Base-by-base conservation (phyloP, 371 early-diverging fungal genomes). In the Saksenaea oblongispora region DNA sequence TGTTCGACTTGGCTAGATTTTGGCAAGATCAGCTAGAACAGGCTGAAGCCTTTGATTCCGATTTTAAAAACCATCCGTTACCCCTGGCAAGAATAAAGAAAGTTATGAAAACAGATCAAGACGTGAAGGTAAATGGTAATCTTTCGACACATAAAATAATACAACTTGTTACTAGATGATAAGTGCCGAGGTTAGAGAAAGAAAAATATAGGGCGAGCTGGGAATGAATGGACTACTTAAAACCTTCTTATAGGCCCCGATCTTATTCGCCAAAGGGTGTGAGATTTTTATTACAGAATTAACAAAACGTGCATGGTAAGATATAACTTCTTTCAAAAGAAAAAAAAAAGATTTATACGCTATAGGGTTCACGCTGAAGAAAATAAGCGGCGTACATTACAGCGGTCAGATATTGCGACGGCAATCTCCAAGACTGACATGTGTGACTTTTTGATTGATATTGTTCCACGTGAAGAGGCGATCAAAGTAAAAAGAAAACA, bases 81-180 rank as follows among this genome's bases (percentile, higher is more conserved):
- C 99, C 99, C 10, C 78, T 99, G 53, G 99, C 99, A n/a, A 81
- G 99, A 37, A 98, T 99, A 66, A 99, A 99, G 74, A 96, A 99
- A 73, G 96, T 99, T 42, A 99, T 99, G 99, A 99, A 99, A 79
- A 91, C 95, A 2, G 99, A 99, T 75, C 96, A 97, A 58, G 98
- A 98, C 65, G 80, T 77, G 63, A 62, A 80, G 64, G 71, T 70
- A 69, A 68, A n/a, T 14, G 18, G 10, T 18, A 17, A 31, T n/a
- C 17, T 18, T n/a, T 18, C 18, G 7, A 24, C 17, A 14, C 39
- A n/a, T 10, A 8, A 18, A 47, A 22, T 7, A 22, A 47, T 47
- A 47, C 5, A 39, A 11, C 28, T 17, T 60, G 11, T 61, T 62
- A n/a, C n/a, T n/a, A 91, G 85, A 93, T 93, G 94, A 94, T 92